These are phyloP conservation scores for Amanita phalloides DNA, from an alignment of 768 basidiomycete genomes.

Conservation along the genomic window DNA sequence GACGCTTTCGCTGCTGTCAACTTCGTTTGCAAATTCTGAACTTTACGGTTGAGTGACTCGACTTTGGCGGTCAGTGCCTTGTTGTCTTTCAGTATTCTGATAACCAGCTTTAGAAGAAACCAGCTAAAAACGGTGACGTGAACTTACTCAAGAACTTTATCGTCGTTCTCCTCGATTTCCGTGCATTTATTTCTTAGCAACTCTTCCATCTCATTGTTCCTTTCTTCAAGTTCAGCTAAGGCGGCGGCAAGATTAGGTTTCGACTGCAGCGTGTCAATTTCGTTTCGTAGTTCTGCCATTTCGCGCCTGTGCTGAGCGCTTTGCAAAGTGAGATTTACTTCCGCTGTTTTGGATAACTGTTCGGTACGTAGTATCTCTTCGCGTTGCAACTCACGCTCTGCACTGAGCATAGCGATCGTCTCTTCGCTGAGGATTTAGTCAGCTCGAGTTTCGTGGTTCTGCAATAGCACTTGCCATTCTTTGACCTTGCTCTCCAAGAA, in stretches of 20 bases:
- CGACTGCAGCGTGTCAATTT: constrained; percentile 40
- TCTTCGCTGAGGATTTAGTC: constrained; percentile 30
- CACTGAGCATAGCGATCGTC: constrained; percentile 25
- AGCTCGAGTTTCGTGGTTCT: background rate
- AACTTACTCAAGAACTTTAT: constrained; percentile 66
- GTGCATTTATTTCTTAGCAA: constrained; percentile 55
- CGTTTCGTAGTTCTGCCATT: constrained; percentile 43
- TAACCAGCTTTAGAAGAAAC: constrained; percentile 4
- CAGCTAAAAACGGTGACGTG: background rate
- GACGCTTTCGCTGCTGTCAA: constrained; percentile 40
- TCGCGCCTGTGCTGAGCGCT: constrained; percentile 59
- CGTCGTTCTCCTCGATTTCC: constrained; percentile 82
- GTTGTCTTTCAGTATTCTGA: constrained; percentile 69
- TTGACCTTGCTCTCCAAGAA: constrained; percentile 54
- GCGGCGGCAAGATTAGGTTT: constrained; percentile 45
- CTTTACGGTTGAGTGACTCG: constrained; percentile 62
- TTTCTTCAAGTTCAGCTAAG: constrained; percentile 53
- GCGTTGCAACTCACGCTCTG: constrained; percentile 29
- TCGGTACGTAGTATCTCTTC: constrained; percentile 40
- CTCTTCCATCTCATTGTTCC: constrained; percentile 68
- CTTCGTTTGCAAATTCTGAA: constrained; percentile 62
- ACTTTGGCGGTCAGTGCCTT: constrained; percentile 65
- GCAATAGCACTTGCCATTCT: constrained; percentile 34
- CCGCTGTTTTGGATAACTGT: constrained; percentile 47
- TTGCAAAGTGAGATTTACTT: constrained; percentile 57